Conservation (phyloP, 768 basidiomycete species). For the Austroboletus eburneus region DNA sequence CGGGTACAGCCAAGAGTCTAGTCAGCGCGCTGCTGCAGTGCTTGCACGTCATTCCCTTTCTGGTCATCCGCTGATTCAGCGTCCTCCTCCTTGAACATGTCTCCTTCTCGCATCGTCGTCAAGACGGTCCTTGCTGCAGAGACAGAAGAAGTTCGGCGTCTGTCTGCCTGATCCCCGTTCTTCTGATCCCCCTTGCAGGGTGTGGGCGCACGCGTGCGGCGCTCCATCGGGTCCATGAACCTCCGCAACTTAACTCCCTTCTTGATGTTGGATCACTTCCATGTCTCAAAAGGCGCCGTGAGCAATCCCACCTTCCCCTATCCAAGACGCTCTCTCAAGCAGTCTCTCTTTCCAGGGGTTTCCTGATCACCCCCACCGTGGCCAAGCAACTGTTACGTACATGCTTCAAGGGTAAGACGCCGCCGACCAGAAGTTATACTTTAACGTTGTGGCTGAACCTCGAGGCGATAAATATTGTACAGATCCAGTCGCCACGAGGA, state of each 20-base stretch:
- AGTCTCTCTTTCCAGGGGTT: slow-evolving; percentile 53
- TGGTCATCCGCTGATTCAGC: too few species aligned
- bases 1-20: too few species aligned
- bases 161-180: background rate
- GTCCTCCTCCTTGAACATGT: slow-evolving; percentile 26
- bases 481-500: slow-evolving; percentile 83
- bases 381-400: slow-evolving; percentile 86
- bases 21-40: too few species aligned
- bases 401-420: slow-evolving; percentile 70
- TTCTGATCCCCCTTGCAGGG: slow-evolving; percentile 42
- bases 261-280: slow-evolving; percentile 85
- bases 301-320: slow-evolving; percentile 21
- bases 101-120: slow-evolving; percentile 59
- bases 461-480: too few species aligned
- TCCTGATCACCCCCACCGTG: slow-evolving; percentile 91
- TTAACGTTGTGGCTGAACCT: background rate
- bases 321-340: background rate
- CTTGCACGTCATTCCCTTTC: too few species aligned
- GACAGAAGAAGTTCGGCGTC: slow-evolving; percentile 54
- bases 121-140: slow-evolving; percentile 78
- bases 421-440: background rate
- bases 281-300: slow-evolving; percentile 64
- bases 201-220: slow-evolving; percentile 74
- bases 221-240: slow-evolving; percentile 74
- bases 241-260: slow-evolving; percentile 87